Percentiles rank a stretch among this genome's conserved stretches.
Conservation (phyloP, 179 eudicot genomes). For the Pouteria campechiana region DNA sequence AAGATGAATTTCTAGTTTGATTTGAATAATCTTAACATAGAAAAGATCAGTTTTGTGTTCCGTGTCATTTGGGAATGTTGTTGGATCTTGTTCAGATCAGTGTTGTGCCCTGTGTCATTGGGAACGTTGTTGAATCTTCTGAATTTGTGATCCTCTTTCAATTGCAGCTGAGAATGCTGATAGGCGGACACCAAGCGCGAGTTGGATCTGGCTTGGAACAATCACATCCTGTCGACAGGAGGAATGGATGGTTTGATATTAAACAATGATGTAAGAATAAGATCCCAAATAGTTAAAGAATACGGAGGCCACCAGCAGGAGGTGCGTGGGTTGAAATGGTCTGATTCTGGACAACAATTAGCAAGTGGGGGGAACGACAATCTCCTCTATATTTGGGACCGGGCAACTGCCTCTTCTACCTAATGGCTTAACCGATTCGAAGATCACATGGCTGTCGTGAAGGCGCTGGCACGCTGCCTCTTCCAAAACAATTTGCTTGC, state of each 20-base stretch:
- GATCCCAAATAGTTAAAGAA: constrained; percentile 53
- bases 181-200: constrained; percentile 63
- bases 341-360: constrained; percentile 79
- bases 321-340: constrained; percentile 93
- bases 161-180: constrained; percentile 69
- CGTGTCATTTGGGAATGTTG: no score
- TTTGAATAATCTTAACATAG: no score
- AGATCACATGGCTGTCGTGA: constrained; percentile 91
- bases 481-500: constrained; percentile 80
- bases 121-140: not conserved
- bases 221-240: constrained; percentile 64
- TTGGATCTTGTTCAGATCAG: no score
- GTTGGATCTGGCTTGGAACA: constrained; percentile 80
- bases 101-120: no score
- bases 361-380: constrained; percentile 91
- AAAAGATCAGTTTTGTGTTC: no score
- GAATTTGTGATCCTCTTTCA: not conserved
- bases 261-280: constrained; percentile 70
- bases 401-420: constrained; percentile 59
- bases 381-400: constrained; percentile 80
- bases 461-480: constrained; percentile 93
- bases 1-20: no score
- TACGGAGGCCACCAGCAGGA: constrained; percentile 84
- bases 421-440: constrained; percentile 83
- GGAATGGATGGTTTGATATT: constrained; percentile 71